Base-by-base conservation (phyloP, 2,329 filamentous ascomycete genomes). In the Ophiostoma ips region DNA sequence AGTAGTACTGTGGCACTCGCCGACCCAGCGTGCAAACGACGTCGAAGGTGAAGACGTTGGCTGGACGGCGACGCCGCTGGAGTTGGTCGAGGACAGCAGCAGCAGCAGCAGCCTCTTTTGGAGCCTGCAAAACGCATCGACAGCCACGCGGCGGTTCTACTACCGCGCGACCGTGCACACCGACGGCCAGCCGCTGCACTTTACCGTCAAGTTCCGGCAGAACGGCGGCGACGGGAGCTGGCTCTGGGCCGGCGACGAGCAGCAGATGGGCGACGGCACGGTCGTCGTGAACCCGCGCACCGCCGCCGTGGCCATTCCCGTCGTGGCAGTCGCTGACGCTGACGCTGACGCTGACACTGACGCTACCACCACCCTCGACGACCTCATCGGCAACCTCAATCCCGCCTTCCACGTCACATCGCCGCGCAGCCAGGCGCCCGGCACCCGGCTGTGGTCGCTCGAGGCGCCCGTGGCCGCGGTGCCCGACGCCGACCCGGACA, bases 361-460 rank as follows among this genome's bases (percentile, higher is more conserved):
- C 18, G 13, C 37, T 2, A 18, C 11, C 16, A 9, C 21, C n/a
- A 12, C 38, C 30, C 40, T 43, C n/a, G 65, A 71, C 15, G 63
- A 72, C 49, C 72, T 83, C 43, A 73, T 90, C 51, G 63, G 68
- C 16, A 71, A 68, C 16, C 63, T 85, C 2, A 78, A 79, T 53
- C 62, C 72, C 1, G 71, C 71, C 4, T 70, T 87, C 53, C 65
- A 63, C 9, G 67, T 83, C 34, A 66, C 69, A 31, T 66, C 71
- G 16, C 71, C 74, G 47, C 63, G 69, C 52, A 85, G 82, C 54
- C 82, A 89, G 53, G 79, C 79, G 2, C 80, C 82, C 3, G 68
- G 76, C 18, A 85, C 83, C 1, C 68, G 71, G n/a, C 66, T 90
- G 0, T 90, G 85, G 82, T 75, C 73, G n/a, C 63, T 89, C 18